phyloP scores from a whole-genome alignment of 2,329 filamentous ascomycete species.

The Trichoderma sp. region DNA sequence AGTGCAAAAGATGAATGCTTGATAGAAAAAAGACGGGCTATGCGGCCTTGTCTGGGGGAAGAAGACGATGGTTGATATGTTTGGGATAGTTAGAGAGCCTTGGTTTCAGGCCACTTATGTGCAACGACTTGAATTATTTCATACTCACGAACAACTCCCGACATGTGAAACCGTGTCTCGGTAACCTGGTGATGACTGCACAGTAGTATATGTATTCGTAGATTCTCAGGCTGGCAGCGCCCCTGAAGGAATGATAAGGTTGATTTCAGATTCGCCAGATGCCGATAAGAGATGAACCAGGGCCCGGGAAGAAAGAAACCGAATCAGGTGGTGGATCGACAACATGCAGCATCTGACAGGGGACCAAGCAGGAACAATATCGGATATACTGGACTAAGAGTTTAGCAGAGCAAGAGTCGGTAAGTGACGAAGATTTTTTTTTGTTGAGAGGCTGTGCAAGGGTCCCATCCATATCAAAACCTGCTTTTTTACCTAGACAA shows the following conservation, averaged over 20 bases:
- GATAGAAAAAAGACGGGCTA: not conserved
- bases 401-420: not conserved
- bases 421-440: not conserved
- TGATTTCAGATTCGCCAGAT: not conserved
- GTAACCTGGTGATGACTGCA: not conserved
- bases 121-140: slow-evolving; percentile 2
- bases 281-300: not conserved
- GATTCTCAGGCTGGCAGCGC: not conserved
- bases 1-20: not conserved
- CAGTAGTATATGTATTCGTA: not conserved
- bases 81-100: not conserved
- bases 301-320: not conserved
- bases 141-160: not conserved
- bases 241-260: not conserved
- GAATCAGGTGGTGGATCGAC: not conserved
- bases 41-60: not conserved
- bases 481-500: not conserved
- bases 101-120: slow-evolving; percentile 5
- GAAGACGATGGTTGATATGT: not conserved
- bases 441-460: not conserved
- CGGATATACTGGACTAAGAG: not conserved
- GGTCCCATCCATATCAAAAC: not conserved
- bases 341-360: not conserved
- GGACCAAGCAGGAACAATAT: not conserved
- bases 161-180: not conserved